Percentiles rank a stretch among this genome's conserved stretches.
Evolutionary conservation across 1,139 yeast genomes (phyloP).

Genomic region (Suhomyces terraborum): DNA sequence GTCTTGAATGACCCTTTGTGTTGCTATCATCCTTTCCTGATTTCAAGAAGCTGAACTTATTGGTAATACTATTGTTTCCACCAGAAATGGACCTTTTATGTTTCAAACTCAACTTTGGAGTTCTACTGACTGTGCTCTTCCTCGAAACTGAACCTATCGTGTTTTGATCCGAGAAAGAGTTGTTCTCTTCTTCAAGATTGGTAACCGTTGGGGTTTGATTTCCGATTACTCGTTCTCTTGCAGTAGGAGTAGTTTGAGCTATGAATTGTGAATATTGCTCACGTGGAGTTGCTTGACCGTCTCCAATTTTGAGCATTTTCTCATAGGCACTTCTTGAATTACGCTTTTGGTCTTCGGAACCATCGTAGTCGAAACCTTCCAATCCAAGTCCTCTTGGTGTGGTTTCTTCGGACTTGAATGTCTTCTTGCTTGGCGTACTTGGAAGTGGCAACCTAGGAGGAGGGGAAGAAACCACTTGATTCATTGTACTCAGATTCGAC

Average conservation of each 20-base stretch:
- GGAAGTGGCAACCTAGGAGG: constrained; percentile 41
- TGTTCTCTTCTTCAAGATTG: constrained; percentile 32
- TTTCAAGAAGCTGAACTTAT: constrained; percentile 40
- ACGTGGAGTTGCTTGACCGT: constrained; percentile 11
- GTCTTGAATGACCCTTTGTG: constrained; percentile 37
- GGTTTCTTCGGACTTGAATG: constrained; percentile 19
- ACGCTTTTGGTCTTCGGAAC: constrained; percentile 6
- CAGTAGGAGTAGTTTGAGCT: constrained; percentile 10
- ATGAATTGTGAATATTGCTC: constrained; percentile 9
- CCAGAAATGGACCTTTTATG: constrained; percentile 49
- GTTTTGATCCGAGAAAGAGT: constrained; percentile 6
- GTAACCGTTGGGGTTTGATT: constrained; percentile 40
- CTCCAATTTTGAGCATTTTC: constrained; percentile 9
- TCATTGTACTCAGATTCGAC: constrained; percentile 9
- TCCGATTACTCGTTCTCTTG: constrained; percentile 12
- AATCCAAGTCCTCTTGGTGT: constrained; percentile 39
- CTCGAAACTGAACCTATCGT: constrained; percentile 23
- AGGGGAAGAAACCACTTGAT: constrained; percentile 28
- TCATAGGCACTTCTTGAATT: constrained; percentile 7
- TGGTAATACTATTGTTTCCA: constrained; percentile 29
- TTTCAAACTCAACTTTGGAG: constrained; percentile 37
- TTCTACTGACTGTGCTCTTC: constrained; percentile 33
- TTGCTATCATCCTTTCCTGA: constrained; percentile 21
- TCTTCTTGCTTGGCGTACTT: constrained; percentile 20
- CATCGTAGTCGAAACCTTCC: constrained; percentile 37